These are phyloP conservation scores for Cenchrus purpureus DNA, from an alignment of 176 grass and related monocot genomes.

Conservation along the genomic window DNA sequence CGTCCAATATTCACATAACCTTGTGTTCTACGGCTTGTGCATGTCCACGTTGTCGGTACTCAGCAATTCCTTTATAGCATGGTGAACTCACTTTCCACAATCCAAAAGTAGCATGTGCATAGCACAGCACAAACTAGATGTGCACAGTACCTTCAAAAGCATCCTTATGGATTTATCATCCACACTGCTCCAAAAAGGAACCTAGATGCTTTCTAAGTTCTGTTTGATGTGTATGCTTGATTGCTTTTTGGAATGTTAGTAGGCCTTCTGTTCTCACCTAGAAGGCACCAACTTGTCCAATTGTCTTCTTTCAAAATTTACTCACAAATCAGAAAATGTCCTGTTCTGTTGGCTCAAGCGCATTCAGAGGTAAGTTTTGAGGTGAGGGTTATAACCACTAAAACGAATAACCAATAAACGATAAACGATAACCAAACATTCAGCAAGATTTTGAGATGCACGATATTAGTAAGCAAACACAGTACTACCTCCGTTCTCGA, in stretches of 20 bases:
- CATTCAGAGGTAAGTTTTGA: conserved; percentile 5
- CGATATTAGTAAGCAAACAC: neutral
- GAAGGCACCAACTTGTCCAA: conserved; percentile 15
- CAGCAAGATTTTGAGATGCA: conserved; percentile 1
- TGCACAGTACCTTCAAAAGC: conserved; percentile 37
- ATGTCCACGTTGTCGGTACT: conserved; percentile 30
- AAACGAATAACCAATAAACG: neutral
- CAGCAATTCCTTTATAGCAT: conserved; percentile 43
- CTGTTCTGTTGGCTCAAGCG: neutral
- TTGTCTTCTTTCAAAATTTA: conserved; percentile 9
- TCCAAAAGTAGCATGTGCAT: conserved; percentile 28
- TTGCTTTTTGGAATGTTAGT: conserved; percentile 39
- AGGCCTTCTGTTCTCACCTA: conserved; percentile 35
- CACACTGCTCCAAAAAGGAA: conserved; percentile 38
- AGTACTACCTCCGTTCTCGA: too few relatives aligned
- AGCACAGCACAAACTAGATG: conserved; percentile 38
- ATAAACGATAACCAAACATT: neutral
- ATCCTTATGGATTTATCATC: conserved; percentile 37
- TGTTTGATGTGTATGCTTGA: conserved; percentile 13
- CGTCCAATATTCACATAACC: conserved; percentile 30
- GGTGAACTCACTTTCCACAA: conserved; percentile 17
- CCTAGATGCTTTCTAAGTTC: conserved; percentile 46
- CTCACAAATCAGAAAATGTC: neutral
- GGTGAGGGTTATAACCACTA: conserved; percentile 2
- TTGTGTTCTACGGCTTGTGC: conserved; percentile 17